Percentiles rank a stretch among this genome's conserved stretches.
Evolutionary conservation across 257 asterid genomes (phyloP).

Genomic region (Solanum pinnatisectum): DNA sequence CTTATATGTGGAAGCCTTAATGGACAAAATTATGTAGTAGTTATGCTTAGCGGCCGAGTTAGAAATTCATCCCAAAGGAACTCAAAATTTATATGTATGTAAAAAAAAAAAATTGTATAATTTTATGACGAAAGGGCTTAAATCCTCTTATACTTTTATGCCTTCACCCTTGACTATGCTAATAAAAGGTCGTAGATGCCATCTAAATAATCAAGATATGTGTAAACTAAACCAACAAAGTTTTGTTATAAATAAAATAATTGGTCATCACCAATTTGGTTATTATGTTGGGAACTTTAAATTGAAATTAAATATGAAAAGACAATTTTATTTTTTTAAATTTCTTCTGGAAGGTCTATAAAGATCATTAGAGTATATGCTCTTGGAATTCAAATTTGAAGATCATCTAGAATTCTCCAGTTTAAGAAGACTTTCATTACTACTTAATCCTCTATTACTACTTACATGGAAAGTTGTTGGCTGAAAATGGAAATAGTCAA

Average conservation of each 20-base stretch:
- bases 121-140: not conserved
- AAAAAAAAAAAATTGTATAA: not conserved
- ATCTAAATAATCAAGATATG: not conserved
- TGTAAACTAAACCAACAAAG: not conserved
- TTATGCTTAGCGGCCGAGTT: not conserved
- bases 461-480: constrained; percentile 1
- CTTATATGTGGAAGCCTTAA: not conserved
- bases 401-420: not conserved
- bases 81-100: not conserved
- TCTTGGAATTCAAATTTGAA: not conserved
- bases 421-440: not conserved
- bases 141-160: not conserved
- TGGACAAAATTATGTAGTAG: not conserved
- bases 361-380: not conserved
- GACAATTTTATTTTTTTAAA: not conserved
- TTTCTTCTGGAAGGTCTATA: not conserved
- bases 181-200: not conserved
- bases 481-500: not conserved
- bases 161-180: not conserved
- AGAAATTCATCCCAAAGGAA: not conserved
- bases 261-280: not conserved
- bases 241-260: not conserved
- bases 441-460: not conserved
- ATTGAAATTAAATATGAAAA: not conserved
- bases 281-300: not conserved